A percentile compares a stretch with the other conserved stretches of the same genome.
These are phyloP conservation scores for Saksenaea oblongispora DNA, from an alignment of 371 early-diverging fungal genomes.

Conservation along the genomic window DNA sequence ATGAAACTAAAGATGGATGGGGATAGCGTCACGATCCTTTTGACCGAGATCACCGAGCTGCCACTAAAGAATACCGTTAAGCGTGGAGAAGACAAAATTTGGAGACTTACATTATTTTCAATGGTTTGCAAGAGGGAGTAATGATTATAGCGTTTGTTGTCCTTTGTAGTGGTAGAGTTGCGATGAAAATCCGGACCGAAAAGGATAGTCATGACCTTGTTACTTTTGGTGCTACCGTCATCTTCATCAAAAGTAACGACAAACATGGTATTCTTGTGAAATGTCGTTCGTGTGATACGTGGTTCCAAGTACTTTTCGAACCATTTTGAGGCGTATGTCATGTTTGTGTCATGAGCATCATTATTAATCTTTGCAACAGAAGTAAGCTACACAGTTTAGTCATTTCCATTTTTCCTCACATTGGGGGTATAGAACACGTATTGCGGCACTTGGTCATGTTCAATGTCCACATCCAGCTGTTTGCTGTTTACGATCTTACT, in stretches of 20 bases:
- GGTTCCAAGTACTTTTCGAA: conserved; percentile 54
- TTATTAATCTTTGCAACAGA: conserved; percentile 38
- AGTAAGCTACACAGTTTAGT: neutral
- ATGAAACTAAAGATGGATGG: neutral
- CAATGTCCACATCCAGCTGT: conserved; percentile 52
- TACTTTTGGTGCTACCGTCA: conserved; percentile 37
- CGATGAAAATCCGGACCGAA: conserved; percentile 54
- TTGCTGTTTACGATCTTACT: conserved; percentile 54
- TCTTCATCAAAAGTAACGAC: conserved; percentile 58
- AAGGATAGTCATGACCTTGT: conserved; percentile 50
- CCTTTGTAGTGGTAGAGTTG: conserved; percentile 28
- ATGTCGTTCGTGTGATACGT: conserved; percentile 47
- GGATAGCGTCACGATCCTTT: conserved; percentile 10
- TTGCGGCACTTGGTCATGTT: conserved; percentile 49
- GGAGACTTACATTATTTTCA: conserved; percentile 43
- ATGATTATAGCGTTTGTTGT: conserved; percentile 58
- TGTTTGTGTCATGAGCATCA: conserved; percentile 60
- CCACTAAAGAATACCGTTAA: conserved; percentile 3
- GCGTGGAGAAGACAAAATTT: neutral
- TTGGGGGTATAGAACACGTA: conserved; percentile 59
- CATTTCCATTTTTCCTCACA: conserved; percentile 19
- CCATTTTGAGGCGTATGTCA: conserved; percentile 57
- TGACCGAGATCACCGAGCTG: conserved; percentile 16
- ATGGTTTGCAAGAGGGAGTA: conserved; percentile 64
- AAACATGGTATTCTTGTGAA: conserved; percentile 56